phyloP scores from a whole-genome alignment of 371 early-diverging fungal species.

The Capillidium rhysosporum region DNA sequence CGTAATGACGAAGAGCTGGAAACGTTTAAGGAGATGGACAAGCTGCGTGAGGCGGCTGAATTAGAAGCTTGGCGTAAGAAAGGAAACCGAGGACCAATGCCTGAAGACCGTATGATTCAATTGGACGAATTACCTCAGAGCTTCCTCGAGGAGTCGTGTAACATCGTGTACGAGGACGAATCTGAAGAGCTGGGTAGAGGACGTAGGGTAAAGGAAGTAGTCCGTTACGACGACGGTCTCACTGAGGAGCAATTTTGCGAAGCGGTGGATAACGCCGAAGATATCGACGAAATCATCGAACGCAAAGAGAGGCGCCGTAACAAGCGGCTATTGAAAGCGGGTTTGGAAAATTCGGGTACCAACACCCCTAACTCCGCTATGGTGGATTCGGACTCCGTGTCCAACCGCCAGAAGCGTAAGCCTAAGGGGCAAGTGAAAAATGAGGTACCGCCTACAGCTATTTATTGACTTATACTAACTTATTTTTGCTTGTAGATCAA shows the following conservation, averaged over 20 bases:
- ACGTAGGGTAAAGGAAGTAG: slow-evolving; percentile 36
- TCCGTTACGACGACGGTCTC: slow-evolving; percentile 79
- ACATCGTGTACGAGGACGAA: slow-evolving; percentile 18
- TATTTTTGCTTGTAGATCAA: no score
- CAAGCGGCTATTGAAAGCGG: slow-evolving; percentile 10
- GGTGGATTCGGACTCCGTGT: slow-evolving; percentile 1
- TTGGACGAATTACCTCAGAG: slow-evolving; percentile 75
- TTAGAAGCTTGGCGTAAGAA: slow-evolving; percentile 7
- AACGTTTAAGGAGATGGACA: slow-evolving; percentile 50
- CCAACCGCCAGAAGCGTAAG: no score
- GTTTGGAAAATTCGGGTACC: slow-evolving; percentile 8
- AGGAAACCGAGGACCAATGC: slow-evolving; percentile 21
- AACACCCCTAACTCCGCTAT: slow-evolving; percentile 1
- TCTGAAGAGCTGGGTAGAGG: slow-evolving; percentile 45
- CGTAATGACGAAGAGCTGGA: slow-evolving; percentile 52
- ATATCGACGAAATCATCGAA: slow-evolving; percentile 34
- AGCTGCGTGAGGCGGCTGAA: slow-evolving; percentile 29
- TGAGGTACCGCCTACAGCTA: no score
- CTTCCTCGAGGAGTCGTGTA: slow-evolving; percentile 40
- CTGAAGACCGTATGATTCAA: slow-evolving; percentile 50
- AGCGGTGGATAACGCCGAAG: slow-evolving; percentile 38
- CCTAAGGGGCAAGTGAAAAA: no score
- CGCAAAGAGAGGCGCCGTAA: slow-evolving; percentile 23
- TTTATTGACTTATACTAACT: no score
- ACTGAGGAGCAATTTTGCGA: slow-evolving; percentile 86